Conservation (phyloP, 2,329 filamentous ascomycete species). For the Colletotrichum siamense region DNA sequence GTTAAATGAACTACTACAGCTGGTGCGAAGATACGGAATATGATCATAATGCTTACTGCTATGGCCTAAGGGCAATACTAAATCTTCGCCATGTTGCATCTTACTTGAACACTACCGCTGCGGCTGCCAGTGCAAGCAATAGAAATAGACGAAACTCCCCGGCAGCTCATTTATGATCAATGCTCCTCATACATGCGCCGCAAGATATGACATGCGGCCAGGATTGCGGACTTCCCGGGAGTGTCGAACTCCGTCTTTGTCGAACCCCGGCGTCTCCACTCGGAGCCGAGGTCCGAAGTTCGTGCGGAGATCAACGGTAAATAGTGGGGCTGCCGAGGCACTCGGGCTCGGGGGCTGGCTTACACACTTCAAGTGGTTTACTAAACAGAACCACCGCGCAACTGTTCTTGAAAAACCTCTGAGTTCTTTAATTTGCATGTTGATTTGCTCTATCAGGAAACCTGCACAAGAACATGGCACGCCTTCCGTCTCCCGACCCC, state of each 20-base stretch:
- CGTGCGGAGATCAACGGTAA: neutral
- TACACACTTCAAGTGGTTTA: neutral
- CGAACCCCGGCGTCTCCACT: neutral
- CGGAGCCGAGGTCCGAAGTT: neutral
- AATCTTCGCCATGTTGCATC: neutral
- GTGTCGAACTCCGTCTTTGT: neutral
- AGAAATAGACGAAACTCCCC: rapidly evolving
- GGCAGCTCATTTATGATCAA: neutral
- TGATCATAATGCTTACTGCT: neutral
- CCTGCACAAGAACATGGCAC: neutral
- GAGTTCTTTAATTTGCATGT: no score
- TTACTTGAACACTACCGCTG: neutral
- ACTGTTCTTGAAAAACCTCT: no score
- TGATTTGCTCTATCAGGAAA: no score
- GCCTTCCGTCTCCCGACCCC: neutral
- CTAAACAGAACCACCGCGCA: neutral
- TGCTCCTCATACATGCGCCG: neutral
- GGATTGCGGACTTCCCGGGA: neutral
- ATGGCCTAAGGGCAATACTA: rapidly evolving
- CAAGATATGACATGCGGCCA: neutral
- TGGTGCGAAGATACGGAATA: neutral
- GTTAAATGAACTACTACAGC: neutral
- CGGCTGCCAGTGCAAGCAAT: neutral
- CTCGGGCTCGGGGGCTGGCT: neutral
- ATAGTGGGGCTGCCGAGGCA: neutral